Evolutionary conservation across 768 basidiomycete genomes (phyloP), one percentile per base, ranked within the genome.

Genomic region (Mycena indigotica): DNA sequence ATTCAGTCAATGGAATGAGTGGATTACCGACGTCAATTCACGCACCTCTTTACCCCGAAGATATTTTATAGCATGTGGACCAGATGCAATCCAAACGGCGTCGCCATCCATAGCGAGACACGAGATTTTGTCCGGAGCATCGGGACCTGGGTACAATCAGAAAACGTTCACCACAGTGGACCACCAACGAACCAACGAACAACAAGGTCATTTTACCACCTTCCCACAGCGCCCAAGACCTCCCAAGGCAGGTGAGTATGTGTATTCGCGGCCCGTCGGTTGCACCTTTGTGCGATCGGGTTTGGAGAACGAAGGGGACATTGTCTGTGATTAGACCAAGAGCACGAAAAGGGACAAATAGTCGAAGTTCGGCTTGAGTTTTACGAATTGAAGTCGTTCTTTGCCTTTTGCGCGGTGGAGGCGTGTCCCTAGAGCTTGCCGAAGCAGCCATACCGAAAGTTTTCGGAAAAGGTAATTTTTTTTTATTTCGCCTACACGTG

Each of bases 141-240:
- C 91, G n/a, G 94, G 89, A 4, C 95, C 96, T 29, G 62, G 6
- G 54, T 16, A 52, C 13, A 28, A 53, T 59, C 57, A n/a, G 24
- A 39, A 3, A 46, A 12, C 50, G 26, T 17, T 40, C 28, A 28
- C 55, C 59, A 52, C 32, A 29, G 23, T 38, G 52, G 53, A 38
- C 28, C 56, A 69, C 57, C 60, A 66, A 83, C 93, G 76, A 73
- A 93, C 96, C 93, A 58, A 95, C 94, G 69, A 99, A 98, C 32
- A 98, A 79, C 55, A 98, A 74, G 28, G 80, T 81, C 92, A 98
- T 95, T 73, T 89, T 94, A 25, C 87, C 91, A 21, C 93, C 95
- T 65, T 97, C 94, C 96, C 96, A 98, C 67, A 97, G 77, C 17
- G 94, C 91, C 95, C 95, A 98, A 62, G 91, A 84, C 56, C 78